Evolutionary conservation across 129 eudicot genomes (phyloP).

Genomic region (Daucus carota): DH1_v3.0 NC_030386.2:6987001-6987500

Average conservation of each 20-base stretch:
- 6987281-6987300: not conserved
- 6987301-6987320: not conserved
- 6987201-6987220: not conserved
- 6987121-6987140: too few species aligned
- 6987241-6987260: not conserved
- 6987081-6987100: too few species aligned
- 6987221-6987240: not conserved
- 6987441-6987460: constrained; percentile 42
- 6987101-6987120: too few species aligned
- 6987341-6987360: not conserved
- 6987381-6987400: not conserved
- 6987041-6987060: too few species aligned
- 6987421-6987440: constrained; percentile 28
- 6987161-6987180: not conserved
- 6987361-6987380: not conserved
- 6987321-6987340: not conserved
- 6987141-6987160: too few species aligned
- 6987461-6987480: constrained; percentile 45
- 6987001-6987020: too few species aligned
- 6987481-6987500: constrained; percentile 32
- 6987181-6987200: not conserved
- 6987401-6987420: not conserved
- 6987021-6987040: too few species aligned
- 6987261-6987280: too few species aligned
- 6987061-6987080: too few species aligned